Evolutionary conservation across 2,329 filamentous ascomycete species (phyloP).

Genomic region (Penicillium sclerotigenum): DNA sequence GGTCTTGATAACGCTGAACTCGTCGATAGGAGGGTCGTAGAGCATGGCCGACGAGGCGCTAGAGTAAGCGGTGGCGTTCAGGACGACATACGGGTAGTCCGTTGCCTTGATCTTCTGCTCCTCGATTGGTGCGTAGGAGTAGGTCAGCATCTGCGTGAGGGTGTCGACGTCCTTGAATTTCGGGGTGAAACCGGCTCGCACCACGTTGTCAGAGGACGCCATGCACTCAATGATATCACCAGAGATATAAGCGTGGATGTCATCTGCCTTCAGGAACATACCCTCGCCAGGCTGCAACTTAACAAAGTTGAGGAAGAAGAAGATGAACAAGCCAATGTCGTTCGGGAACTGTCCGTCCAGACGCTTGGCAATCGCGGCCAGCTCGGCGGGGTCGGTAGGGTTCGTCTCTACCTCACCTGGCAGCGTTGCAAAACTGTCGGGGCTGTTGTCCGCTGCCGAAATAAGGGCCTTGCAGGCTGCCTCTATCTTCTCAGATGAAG

Average conservation of each 20-base stretch:
- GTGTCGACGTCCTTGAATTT: slow-evolving; percentile 97
- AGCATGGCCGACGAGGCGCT: slow-evolving; percentile 69
- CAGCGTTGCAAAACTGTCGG: slow-evolving; percentile 66
- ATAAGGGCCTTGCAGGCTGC: slow-evolving; percentile 67
- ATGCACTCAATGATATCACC: slow-evolving; percentile 97
- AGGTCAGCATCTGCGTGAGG: slow-evolving; percentile 86
- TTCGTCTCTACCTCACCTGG: slow-evolving; percentile 34
- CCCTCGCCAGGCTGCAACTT: slow-evolving; percentile 84
- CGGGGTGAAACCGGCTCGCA: slow-evolving; percentile 93
- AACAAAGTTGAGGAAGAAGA: slow-evolving; percentile 97
- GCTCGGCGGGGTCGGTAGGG: slow-evolving; percentile 50
- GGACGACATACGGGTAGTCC: slow-evolving; percentile 79
- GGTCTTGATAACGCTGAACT: slow-evolving; percentile 86
- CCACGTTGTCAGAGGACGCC: slow-evolving; percentile 98
- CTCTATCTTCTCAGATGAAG: slow-evolving; percentile 63
- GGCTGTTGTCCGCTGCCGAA: slow-evolving; percentile 64
- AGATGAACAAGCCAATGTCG: slow-evolving; percentile 89
- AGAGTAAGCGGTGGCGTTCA: slow-evolving; percentile 79
- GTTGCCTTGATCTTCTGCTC: slow-evolving; percentile 88
- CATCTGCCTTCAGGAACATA: slow-evolving; percentile 92
- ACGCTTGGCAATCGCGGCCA: slow-evolving; percentile 73
- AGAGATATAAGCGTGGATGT: slow-evolving; percentile 84
- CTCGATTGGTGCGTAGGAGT: slow-evolving; percentile 89
- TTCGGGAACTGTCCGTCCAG: slow-evolving; percentile 80
- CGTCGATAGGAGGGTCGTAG: slow-evolving; percentile 94